Percentiles rank a stretch among this genome's conserved stretches.
phyloP scores from a whole-genome alignment of 108 stramenopile species.

The Discostella stelligeroides region DNA sequence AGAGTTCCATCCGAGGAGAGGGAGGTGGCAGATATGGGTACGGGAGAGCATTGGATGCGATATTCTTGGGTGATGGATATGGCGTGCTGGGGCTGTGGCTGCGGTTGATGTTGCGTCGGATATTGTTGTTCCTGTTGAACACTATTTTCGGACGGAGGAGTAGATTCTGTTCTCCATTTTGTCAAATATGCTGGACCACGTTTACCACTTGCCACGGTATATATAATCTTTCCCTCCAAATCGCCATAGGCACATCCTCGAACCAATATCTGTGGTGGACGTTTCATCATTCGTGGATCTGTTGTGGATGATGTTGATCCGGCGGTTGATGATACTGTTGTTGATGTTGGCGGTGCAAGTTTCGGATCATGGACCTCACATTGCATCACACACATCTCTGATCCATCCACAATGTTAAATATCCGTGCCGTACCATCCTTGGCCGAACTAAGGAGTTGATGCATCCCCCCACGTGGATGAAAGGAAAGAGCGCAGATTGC shows the following conservation, averaged over 20 bases:
- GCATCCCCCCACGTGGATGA: constrained; percentile 52
- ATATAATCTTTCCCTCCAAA: constrained; percentile 68
- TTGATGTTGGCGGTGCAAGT: constrained; percentile 51
- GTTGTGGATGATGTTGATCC: constrained; percentile 12
- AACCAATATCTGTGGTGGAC: constrained; percentile 67
- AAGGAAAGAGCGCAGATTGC: constrained; percentile 71
- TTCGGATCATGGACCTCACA: constrained; percentile 60
- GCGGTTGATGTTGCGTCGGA: no score
- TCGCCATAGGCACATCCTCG: constrained; percentile 86
- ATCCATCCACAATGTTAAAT: constrained; percentile 44
- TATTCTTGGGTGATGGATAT: constrained; percentile 46
- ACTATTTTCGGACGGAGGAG: no score
- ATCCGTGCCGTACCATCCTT: constrained; percentile 87
- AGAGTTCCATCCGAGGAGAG: constrained; percentile 63
- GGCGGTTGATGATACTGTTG: background rate
- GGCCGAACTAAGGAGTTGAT: constrained; percentile 59
- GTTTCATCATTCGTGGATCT: constrained; percentile 57
- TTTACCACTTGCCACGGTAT: constrained; percentile 75
- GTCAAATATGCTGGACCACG: constrained; percentile 71
- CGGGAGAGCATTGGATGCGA: constrained; percentile 60
- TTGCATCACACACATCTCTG: constrained; percentile 25
- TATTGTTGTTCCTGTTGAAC: no score
- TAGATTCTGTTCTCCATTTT: constrained; percentile 53
- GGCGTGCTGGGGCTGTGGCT: no score
- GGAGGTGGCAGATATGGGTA: constrained; percentile 78